Conservation (phyloP, 441 rosid species). For the Pelargonium australe region DNA sequence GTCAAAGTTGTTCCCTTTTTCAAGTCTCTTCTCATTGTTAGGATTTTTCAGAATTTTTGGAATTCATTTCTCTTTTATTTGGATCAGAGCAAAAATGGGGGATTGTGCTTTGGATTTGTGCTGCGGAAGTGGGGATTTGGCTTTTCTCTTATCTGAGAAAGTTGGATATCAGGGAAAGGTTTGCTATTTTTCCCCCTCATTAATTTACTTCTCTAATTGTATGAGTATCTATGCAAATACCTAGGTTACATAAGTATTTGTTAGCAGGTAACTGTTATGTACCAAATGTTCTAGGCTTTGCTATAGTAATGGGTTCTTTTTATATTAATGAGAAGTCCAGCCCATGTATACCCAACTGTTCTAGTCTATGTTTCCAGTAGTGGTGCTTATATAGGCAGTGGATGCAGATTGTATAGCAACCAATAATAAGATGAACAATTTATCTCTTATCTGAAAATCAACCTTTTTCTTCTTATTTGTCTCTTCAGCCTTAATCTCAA, state of each 20-base stretch:
- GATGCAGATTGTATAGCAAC: no score
- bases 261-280: neutral
- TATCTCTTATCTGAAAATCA: no score
- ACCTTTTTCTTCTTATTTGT: no score
- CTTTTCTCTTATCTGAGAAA: slow-evolving; percentile 75
- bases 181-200: slow-evolving; percentile 2
- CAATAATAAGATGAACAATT: no score
- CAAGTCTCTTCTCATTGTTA: neutral
- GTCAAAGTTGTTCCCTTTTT: slow-evolving; percentile 7
- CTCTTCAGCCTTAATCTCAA: no score
- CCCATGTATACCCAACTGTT: no score
- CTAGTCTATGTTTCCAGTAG: no score
- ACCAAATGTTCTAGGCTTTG: no score
- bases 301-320: no score
- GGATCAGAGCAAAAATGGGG: slow-evolving; percentile 50
- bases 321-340: no score
- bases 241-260: neutral
- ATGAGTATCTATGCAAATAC: neutral
- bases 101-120: slow-evolving; percentile 74
- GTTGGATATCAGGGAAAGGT: slow-evolving; percentile 70
- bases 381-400: no score
- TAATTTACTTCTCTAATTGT: neutral
- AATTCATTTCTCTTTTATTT: slow-evolving; percentile 2
- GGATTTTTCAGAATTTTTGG: neutral
- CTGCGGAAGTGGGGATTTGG: slow-evolving; percentile 81